Base-by-base conservation (phyloP, 2,329 filamentous ascomycete genomes). In the Cladophialophora immunda region DNA sequence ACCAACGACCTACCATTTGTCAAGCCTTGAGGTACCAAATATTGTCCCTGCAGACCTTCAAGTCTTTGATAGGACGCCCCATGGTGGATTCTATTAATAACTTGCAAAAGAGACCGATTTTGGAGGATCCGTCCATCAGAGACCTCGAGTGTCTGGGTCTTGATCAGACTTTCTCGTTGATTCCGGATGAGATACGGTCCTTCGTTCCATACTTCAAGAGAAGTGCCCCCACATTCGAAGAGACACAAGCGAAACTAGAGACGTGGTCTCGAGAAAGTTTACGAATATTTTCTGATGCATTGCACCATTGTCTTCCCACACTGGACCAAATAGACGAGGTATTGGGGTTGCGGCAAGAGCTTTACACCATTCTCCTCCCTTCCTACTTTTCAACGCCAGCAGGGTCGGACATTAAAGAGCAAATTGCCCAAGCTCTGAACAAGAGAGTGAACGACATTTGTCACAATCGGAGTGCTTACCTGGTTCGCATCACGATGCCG, bases 191-290 rank as follows among this genome's bases (percentile, higher is more conserved):
- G 67, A 91, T 97, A 50, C 87, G 87, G 55, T 91, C 90, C 70
- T 97, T 96, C 75, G 94, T 89, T 0, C 94, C 94, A 0, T 97
- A 93, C 81, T 91, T 96, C 38, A 89, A 92, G 32, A 89, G 96
- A 73, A 92, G 94, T 71, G 91, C 95, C 71, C 78, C 92, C 4
- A 86, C 89, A 27, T 87, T 85, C 22, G 79, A 82, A 27, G 85
- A 88, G 67, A 86, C 87, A 0, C 83, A 85, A 50, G 85, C 87
- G 1, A 87, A 87, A 77, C 83, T 92, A 15, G 84, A 83, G 25
- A 76, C 76, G 30, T 94, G 91, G 91, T 87, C 88, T 0, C 83
- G 83, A 58, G 83, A 84, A 58, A 88, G 88, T 1, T 86, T 87
- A 19, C 80, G 85, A 53, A 82, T 85, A 7, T 80, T 93, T 62